Base-by-base conservation (phyloP, 805 yeast genomes). In the Metschnikowia hibisci region DNA sequence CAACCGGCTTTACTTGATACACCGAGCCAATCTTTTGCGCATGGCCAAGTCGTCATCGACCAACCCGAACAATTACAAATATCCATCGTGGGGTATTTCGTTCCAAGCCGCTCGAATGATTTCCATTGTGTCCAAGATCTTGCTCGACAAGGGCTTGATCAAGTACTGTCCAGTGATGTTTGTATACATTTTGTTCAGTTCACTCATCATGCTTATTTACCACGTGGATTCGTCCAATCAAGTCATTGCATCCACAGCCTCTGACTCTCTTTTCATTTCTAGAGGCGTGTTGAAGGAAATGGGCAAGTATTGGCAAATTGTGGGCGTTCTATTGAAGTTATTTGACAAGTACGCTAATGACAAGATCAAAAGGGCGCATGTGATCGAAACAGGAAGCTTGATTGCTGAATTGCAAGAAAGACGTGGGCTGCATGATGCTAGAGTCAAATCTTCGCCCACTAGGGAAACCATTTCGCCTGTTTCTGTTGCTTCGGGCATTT, bases 41-140 rank as follows among this genome's bases (percentile, higher is more conserved):
- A 71, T 70, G 75, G 75, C 75, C 14, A 55, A 64, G 43, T 62
- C 70, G 18, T 61, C 64, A 9, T 62, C 71, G 2, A 62, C 71
- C 1, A 62, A 62, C 42, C 72, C 73, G 12, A 64, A 61, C 49
- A 72, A 68, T 55, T 72, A 63, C 63, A 70, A 58, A 51, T 81
- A 80, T 57, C 87, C 87, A 5, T 77, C 84, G n/a, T 80, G 87
- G 83, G 87, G 89, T 8, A 82, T 84, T 44, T 84, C 88, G 2
- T 84, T 84, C 69, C 87, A 83, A 60, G 86, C 90, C 1, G 88
- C 93, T 1, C 78, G 86, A 54, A 80, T 83, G 79, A 80, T 85
- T 48, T 75, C 85, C 4, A 69, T 77, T 33, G 80, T 86, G 42
- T 72, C 79, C 23, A 80, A 80, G 38, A 80, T 77, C 44, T 52